Percentiles rank a stretch among this genome's conserved stretches.
phyloP scores from a whole-genome alignment of 495 filamentous ascomycete genomes.

The Penicillium roqueforti region DNA sequence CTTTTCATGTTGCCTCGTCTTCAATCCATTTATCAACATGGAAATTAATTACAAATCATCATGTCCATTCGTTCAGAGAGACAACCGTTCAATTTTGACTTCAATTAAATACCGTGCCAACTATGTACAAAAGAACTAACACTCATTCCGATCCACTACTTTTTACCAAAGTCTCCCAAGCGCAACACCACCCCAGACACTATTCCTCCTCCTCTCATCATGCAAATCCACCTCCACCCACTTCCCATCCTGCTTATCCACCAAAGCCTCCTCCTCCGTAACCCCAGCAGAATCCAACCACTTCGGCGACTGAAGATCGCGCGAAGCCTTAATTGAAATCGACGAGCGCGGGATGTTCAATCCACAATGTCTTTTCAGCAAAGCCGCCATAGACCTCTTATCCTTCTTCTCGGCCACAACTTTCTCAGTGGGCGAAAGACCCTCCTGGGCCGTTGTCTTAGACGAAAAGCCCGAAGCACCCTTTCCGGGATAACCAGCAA shows the following conservation, averaged over 20 bases:
- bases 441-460: neutral
- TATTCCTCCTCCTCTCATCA: slow-evolving; percentile 5
- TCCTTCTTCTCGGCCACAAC: neutral
- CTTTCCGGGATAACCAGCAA: neutral
- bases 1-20: too few relatives aligned
- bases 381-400: slow-evolving; percentile 15
- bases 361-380: slow-evolving; percentile 13
- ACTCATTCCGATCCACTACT: neutral
- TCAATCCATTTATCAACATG: too few relatives aligned
- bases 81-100: too few relatives aligned
- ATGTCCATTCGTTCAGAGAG: too few relatives aligned
- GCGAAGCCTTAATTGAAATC: slow-evolving; percentile 12
- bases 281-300: slow-evolving; percentile 14
- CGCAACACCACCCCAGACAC: slow-evolving; percentile 11
- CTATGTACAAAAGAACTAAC: neutral
- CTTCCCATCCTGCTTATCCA: slow-evolving; percentile 15
- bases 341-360: slow-evolving; percentile 15
- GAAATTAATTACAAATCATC: too few relatives aligned
- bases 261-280: slow-evolving; percentile 13
- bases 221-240: slow-evolving; percentile 20
- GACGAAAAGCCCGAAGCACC: neutral
- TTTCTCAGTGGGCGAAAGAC: neutral
- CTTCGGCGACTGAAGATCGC: slow-evolving; percentile 1
- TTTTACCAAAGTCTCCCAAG: slow-evolving; percentile 6
- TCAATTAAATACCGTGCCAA: neutral